phyloP scores from a whole-genome alignment of 1,284 basidiomycete species.

The Ceratobasidium sp. region DNA sequence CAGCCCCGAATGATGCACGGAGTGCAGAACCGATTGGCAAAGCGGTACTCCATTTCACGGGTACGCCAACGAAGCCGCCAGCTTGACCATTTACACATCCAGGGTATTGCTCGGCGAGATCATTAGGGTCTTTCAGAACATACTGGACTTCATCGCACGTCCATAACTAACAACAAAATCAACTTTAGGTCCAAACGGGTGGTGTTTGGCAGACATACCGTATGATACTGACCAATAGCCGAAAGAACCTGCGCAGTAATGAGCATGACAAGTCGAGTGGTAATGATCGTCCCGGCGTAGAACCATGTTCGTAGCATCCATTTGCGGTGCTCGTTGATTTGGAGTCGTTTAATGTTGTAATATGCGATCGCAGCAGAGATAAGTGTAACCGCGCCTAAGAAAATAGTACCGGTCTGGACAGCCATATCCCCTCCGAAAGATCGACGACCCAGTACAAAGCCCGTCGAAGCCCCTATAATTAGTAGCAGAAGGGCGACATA shows the following conservation, averaged over 20 bases:
- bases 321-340: slow-evolving; percentile 48
- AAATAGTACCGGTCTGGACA: slow-evolving; percentile 26
- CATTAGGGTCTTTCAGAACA: slow-evolving; percentile 9
- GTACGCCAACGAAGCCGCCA: neutral
- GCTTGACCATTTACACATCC: neutral
- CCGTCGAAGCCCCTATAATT: slow-evolving; percentile 23
- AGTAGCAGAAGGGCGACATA: slow-evolving; percentile 40
- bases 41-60: slow-evolving; percentile 11
- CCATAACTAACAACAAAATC: slow-evolving; percentile 6
- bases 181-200: neutral
- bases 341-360: slow-evolving; percentile 45
- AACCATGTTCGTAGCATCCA: slow-evolving; percentile 47
- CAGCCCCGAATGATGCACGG: slow-evolving; percentile 20
- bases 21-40: slow-evolving; percentile 31
- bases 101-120: neutral
- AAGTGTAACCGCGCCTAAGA: slow-evolving; percentile 21
- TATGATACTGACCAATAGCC: slow-evolving; percentile 28
- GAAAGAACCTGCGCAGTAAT: slow-evolving; percentile 17
- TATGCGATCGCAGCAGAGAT: slow-evolving; percentile 41
- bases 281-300: slow-evolving; percentile 44
- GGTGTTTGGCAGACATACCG: neutral
- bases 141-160: slow-evolving; percentile 18
- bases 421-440: slow-evolving; percentile 45
- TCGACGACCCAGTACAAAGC: slow-evolving; percentile 34
- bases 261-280: slow-evolving; percentile 31